Percentiles rank a stretch among this genome's conserved stretches.
Evolutionary conservation across 2,329 filamentous ascomycete genomes (phyloP).

Genomic region (Penicillium sp.): DNA sequence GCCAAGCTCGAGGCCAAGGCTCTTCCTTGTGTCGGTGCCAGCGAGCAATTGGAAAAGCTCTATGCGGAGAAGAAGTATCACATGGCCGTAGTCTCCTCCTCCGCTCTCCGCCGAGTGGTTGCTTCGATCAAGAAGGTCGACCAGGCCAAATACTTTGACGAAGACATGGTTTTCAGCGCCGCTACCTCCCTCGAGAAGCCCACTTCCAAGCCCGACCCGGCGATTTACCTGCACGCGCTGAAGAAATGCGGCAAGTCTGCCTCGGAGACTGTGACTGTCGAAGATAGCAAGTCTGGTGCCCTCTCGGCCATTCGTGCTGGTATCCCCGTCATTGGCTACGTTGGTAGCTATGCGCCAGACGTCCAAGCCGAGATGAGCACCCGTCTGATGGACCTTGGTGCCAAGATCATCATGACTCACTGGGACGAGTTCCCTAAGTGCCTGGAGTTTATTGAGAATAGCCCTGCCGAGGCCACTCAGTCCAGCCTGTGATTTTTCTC

Average conservation of each 20-base stretch:
- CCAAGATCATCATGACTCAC: slow-evolving; percentile 61
- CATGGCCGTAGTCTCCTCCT: slow-evolving; percentile 80
- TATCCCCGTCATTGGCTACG: slow-evolving; percentile 82
- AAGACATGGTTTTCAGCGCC: slow-evolving; percentile 76
- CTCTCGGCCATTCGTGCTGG: slow-evolving; percentile 75
- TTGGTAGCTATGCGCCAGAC: slow-evolving; percentile 71
- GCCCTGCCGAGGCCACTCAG: slow-evolving; percentile 19
- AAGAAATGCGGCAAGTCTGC: slow-evolving; percentile 72
- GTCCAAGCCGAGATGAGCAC: slow-evolving; percentile 69
- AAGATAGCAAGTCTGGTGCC: slow-evolving; percentile 86
- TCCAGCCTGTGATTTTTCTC: slow-evolving; percentile 21
- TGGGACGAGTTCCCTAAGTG: slow-evolving; percentile 52
- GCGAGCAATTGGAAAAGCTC: slow-evolving; percentile 68
- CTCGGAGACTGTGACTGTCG: slow-evolving; percentile 75
- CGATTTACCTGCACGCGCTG: slow-evolving; percentile 80
- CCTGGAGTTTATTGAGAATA: slow-evolving; percentile 48
- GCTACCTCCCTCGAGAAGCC: slow-evolving; percentile 76
- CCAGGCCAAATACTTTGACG: slow-evolving; percentile 78
- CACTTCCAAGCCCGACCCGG: slow-evolving; percentile 89
- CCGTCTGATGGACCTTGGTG: slow-evolving; percentile 63
- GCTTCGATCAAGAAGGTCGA: slow-evolving; percentile 79
- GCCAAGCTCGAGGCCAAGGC: slow-evolving; percentile 72
- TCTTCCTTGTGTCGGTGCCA: slow-evolving; percentile 69
- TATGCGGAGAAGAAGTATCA: slow-evolving; percentile 65
- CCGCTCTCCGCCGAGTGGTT: slow-evolving; percentile 74